Evolutionary conservation across 2,329 filamentous ascomycete species (phyloP), one percentile per base, ranked within the genome.

Genomic region (Fusarium transvaalense): DNA sequence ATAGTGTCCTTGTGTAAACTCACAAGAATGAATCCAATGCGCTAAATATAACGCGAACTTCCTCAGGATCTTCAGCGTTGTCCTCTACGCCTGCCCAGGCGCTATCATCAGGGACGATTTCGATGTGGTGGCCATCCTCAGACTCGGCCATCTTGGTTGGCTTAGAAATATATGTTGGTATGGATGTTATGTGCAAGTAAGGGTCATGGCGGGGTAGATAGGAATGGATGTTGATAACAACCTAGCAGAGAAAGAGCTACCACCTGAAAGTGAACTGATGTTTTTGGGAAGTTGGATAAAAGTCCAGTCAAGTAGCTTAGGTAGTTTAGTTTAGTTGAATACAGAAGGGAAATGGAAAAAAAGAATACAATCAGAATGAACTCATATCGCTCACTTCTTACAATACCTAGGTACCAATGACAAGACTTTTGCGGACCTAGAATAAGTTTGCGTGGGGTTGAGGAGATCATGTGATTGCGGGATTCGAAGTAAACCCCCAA

Each of bases 1-100:
- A 57, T 43, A n/a, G 38, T 23, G 34, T 38, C 46, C 23, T 39
- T 37, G 39, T 42, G 52, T 53, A 41, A 52, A 75, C 73, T 75
- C 64, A 75, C 73, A 75, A 86, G 79, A 96, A 98, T 13, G 95
- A 97, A 81, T 97, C 93, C 54, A 98, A 81, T 4, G 94, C 91
- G 51, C 89, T 90, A 78, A 92, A 92, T 12, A 98, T 86, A 48
- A 97, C 93, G 64, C 86, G 86, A 48, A 89, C 84, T 80, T 99
- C 95, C 68, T 97, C 93, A 0, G 90, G 88, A 73, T 97, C 94
- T 12, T 88, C 82, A 48, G 91, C 84, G 17, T 88, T 86, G 59
- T 91, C 87, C 68, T 89, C 89, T 53, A 90, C 84, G 4, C 88
- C 89, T 34, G 80, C 80, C 89, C 89, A 92, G 57, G 80, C 76